Conservation (phyloP, 1,284 basidiomycete genomes). For the Leccinum fuscescens region DNA sequence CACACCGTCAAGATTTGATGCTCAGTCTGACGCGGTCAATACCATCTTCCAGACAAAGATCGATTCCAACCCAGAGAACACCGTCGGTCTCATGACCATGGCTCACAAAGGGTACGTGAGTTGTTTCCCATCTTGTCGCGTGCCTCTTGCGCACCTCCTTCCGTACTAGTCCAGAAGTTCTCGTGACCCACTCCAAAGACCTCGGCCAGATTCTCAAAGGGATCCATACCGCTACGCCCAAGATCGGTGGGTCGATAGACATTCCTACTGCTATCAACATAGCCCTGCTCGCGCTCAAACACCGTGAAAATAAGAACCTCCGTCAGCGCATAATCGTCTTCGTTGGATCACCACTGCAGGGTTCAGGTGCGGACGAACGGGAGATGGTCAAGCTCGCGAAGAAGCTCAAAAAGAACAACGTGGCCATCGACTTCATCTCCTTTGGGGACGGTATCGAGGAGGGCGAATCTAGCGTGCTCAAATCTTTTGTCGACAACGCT, state of each 20-base stretch:
- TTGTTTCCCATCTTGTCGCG: neutral
- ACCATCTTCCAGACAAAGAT: constrained; percentile 92
- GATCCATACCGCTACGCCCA: constrained; percentile 66
- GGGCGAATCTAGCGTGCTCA: constrained; percentile 61
- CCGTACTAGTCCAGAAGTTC: constrained; percentile 78
- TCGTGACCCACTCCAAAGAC: constrained; percentile 94
- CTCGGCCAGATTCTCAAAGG: constrained; percentile 88
- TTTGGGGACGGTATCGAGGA: constrained; percentile 76
- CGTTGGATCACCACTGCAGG: constrained; percentile 82
- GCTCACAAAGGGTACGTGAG: constrained; percentile 82
- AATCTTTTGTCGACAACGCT: constrained; percentile 75
- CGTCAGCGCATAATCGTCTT: constrained; percentile 94
- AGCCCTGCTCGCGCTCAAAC: constrained; percentile 95
- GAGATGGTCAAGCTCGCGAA: constrained; percentile 87
- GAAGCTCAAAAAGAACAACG: constrained; percentile 99
- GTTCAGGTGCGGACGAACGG: constrained; percentile 67
- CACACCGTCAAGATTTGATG: constrained; percentile 81
- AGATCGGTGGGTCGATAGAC: constrained; percentile 80
- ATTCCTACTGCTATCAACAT: constrained; percentile 90
- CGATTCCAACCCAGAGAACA: constrained; percentile 95
- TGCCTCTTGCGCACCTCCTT: neutral
- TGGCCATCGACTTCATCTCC: constrained; percentile 88
- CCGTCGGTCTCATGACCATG: constrained; percentile 97
- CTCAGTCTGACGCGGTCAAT: constrained; percentile 90
- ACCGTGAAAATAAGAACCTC: constrained; percentile 97